Evolutionary conservation across 768 basidiomycete species (phyloP), one percentile per base, ranked within the genome.

Genomic region (Mycena amicta): DNA sequence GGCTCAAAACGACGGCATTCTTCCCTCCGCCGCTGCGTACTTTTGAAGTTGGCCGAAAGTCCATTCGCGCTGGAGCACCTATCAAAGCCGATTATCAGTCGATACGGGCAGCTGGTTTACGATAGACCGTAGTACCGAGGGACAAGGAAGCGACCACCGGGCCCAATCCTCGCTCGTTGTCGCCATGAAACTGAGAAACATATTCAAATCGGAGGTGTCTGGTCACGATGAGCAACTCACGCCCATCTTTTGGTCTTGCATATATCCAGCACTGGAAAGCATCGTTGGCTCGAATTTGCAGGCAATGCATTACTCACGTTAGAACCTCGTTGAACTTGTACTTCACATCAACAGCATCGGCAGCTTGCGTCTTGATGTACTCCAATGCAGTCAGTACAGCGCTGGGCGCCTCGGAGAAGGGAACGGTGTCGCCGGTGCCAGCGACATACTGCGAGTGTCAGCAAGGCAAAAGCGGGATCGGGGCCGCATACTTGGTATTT

Each of bases 141-240:
- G 57, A 58, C 2, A 58, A 52, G 2, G 50, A 41, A 2, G 57
- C 57, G 13, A 58, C 26, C 1, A 58, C 52, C 1, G 57, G 57
- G 2, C 57, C 57, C 20, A 58, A 8, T 0, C 57, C 57, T 11
- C 23, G 4, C 20, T 58, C 57, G 26, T 53, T 20, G 27, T 58
- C 57, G 8, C 43, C 20, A n/a, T 58, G 57, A 28, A 37, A 58
- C 57, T 57, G 30, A 4, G 6, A 8, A 16, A 4, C 33, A 37
- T 37, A n/a, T n/a, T n/a, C n/a, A n/a, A 8, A 37, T 8, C 33
- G 4, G 23, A 15, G 15, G 30, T 3, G 41, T 4, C 0, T 31
- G 16, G 23, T n/a, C 2, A 12, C 31, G 8, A 20, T 40, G 4
- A 16, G 30, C 30, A n/a, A 52, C 41, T 13, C 23, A 52, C 56